These are phyloP conservation scores for Onygenales sp. DNA, from an alignment of 2,329 filamentous ascomycete species.

Conservation along the genomic window DNA sequence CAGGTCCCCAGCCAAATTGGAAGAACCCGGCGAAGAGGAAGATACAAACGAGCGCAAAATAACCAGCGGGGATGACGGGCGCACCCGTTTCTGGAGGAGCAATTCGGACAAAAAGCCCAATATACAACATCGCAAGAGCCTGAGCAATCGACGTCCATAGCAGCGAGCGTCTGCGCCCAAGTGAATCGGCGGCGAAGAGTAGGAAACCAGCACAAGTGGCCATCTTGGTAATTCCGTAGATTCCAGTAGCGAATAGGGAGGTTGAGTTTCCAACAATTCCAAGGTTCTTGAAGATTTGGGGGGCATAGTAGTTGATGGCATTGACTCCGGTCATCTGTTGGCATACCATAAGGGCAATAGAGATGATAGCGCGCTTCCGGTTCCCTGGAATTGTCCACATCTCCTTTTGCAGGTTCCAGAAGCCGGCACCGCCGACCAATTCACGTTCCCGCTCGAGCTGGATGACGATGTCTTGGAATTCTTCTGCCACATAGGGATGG, in stretches of 20 bases:
- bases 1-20: constrained; percentile 61
- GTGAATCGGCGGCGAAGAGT: constrained; percentile 57
- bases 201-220: constrained; percentile 55
- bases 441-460: constrained; percentile 55
- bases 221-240: constrained; percentile 66
- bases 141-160: constrained; percentile 57
- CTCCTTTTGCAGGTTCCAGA: constrained; percentile 53
- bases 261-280: constrained; percentile 49
- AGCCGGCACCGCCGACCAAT: constrained; percentile 42
- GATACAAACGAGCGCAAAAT: constrained; percentile 60
- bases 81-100: constrained; percentile 46
- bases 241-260: constrained; percentile 61
- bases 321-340: constrained; percentile 48
- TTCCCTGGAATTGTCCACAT: constrained; percentile 51
- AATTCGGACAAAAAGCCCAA: constrained; percentile 61
- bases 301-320: constrained; percentile 59
- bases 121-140: constrained; percentile 56
- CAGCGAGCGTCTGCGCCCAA: constrained; percentile 54
- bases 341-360: constrained; percentile 44
- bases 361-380: constrained; percentile 45
- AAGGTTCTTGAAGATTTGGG: constrained; percentile 57
- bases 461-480: constrained; percentile 51
- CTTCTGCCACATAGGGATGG: constrained; percentile 49
- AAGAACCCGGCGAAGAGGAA: constrained; percentile 64
- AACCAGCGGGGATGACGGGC: constrained; percentile 55